These are phyloP conservation scores for Boletus subcaerulescens DNA, from an alignment of 768 basidiomycete genomes.

Conservation along the genomic window DNA sequence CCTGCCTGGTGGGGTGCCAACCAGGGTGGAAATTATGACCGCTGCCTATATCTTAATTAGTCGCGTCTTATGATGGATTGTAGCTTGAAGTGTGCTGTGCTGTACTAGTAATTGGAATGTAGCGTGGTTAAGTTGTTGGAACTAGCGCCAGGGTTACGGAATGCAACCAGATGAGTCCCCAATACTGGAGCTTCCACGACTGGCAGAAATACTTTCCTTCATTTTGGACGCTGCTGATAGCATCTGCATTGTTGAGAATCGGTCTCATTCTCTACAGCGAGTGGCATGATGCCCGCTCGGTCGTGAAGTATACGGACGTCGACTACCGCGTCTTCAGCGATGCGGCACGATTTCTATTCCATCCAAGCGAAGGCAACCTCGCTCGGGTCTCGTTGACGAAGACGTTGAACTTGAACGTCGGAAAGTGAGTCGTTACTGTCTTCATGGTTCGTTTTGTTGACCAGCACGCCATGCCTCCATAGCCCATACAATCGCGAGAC, in stretches of 20 bases:
- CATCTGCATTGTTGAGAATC: slow-evolving; percentile 59
- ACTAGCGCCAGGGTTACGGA: too few relatives aligned
- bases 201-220: slow-evolving; percentile 25
- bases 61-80: background rate
- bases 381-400: slow-evolving; percentile 61
- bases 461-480: slow-evolving; percentile 7
- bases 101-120: too few relatives aligned
- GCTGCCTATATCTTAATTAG: slow-evolving; percentile 19
- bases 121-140: too few relatives aligned
- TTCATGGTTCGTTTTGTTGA: background rate
- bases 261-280: slow-evolving; percentile 81
- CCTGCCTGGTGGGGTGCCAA: slow-evolving; percentile 62
- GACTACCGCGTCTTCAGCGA: slow-evolving; percentile 97
- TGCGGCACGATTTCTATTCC: slow-evolving; percentile 69
- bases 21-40: slow-evolving; percentile 42
- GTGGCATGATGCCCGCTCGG: slow-evolving; percentile 80
- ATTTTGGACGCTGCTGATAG: slow-evolving; percentile 51
- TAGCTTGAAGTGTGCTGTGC: background rate
- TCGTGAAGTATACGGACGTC: slow-evolving; percentile 96
- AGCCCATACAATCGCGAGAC: slow-evolving; percentile 92
- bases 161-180: too few relatives aligned
- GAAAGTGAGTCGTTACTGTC: slow-evolving; percentile 63
- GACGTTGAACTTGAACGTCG: slow-evolving; percentile 44
- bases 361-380: slow-evolving; percentile 45
- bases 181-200: background rate